A percentile compares a stretch with the other conserved stretches of the same genome.
Conservation (phyloP, 345 rosid genomes). For the Murraya koenigii region DNA sequence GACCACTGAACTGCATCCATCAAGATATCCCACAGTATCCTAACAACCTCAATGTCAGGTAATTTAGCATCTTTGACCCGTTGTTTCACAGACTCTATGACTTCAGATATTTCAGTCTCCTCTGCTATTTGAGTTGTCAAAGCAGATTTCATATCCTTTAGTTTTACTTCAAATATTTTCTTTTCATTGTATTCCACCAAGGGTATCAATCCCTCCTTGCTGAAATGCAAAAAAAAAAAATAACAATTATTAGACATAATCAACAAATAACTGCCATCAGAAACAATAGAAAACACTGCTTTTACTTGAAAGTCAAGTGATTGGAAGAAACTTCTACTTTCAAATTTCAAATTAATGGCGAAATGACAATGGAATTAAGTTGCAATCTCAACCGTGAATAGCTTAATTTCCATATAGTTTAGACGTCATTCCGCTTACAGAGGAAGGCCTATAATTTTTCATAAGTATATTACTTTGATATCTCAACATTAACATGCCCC, state of each 20-base stretch:
- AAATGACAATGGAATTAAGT: background rate
- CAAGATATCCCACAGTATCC: slow-evolving; percentile 87
- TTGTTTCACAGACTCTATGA: slow-evolving; percentile 79
- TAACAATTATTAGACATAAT: slow-evolving; percentile 9
- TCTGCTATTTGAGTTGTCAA: slow-evolving; percentile 79
- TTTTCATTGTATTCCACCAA: slow-evolving; percentile 94
- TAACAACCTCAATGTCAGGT: slow-evolving; percentile 71
- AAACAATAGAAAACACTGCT: background rate
- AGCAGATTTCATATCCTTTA: slow-evolving; percentile 84
- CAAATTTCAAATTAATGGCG: background rate
- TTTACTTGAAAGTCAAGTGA: background rate
- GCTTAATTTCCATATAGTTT: background rate
- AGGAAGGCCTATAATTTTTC: background rate
- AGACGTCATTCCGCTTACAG: background rate
- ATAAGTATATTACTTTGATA: background rate
- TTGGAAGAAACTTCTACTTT: background rate
- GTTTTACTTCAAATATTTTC: slow-evolving; percentile 84
- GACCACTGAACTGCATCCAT: slow-evolving; percentile 99
- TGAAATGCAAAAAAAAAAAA: slow-evolving; percentile 34
- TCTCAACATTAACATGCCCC: background rate
- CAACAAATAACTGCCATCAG: background rate
- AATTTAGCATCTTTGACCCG: slow-evolving; percentile 78
- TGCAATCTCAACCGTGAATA: background rate
- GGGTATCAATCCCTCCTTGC: slow-evolving; percentile 81
- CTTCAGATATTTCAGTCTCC: slow-evolving; percentile 70